Conservation (phyloP, 169 alveolate genomes). For the Eimeria acervulina region DNA sequence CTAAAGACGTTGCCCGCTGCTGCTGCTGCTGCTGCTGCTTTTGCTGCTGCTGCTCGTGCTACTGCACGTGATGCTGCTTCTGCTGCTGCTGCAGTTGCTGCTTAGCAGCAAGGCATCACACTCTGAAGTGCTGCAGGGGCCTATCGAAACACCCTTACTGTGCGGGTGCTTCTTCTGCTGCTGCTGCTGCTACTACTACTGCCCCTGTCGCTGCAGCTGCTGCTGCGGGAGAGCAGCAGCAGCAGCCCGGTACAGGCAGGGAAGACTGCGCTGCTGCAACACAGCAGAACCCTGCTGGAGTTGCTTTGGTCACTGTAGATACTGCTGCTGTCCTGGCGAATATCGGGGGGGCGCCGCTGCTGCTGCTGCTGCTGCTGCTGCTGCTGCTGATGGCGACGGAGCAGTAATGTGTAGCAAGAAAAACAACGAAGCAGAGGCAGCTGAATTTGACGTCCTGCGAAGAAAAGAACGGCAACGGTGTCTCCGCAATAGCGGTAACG, state of each 20-base stretch:
- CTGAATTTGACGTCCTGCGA: background rate
- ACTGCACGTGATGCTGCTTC: too few relatives aligned
- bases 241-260: background rate
- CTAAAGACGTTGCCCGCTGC: background rate
- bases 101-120: constrained; percentile 23
- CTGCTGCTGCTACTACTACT: constrained; percentile 11
- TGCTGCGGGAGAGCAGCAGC: constrained; percentile 14
- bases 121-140: background rate
- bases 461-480: constrained; percentile 7
- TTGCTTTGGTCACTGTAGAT: constrained; percentile 46
- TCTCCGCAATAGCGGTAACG: constrained; percentile 61
- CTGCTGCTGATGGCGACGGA: constrained; percentile 11
- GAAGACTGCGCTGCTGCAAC: background rate
- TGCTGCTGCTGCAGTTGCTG: constrained; percentile 30
- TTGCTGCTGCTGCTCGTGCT: constrained; percentile 69
- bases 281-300: background rate
- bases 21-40: constrained; percentile 17
- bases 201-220: constrained; percentile 9
- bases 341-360: constrained; percentile 25
- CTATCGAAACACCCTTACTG: background rate
- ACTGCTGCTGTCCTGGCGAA: constrained; percentile 31
- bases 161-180: background rate
- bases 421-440: constrained; percentile 31
- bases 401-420: background rate
- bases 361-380: constrained; percentile 58